Conservation (phyloP, 169 alveolate genomes). For the Plasmodium billcollinsi region DNA sequence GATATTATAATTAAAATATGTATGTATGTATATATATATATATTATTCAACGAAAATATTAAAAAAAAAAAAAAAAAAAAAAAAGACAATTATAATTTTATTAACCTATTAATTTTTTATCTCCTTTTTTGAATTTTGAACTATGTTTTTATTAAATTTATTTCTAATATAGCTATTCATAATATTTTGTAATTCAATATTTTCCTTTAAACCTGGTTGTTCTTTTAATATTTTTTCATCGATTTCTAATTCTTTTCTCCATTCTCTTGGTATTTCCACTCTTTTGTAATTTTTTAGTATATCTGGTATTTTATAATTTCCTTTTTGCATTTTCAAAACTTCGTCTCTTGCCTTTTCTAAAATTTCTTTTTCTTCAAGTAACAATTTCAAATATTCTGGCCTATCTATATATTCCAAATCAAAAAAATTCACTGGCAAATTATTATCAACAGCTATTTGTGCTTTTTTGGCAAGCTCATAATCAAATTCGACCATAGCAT, state of each 20-base stretch:
- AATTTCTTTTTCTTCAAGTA: constrained; percentile 61
- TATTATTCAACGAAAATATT: background rate
- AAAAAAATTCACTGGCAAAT: constrained; percentile 84
- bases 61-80: background rate
- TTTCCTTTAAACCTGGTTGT: constrained; percentile 76
- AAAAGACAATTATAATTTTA: background rate
- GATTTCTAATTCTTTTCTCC: constrained; percentile 77
- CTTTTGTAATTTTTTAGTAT: constrained; percentile 73
- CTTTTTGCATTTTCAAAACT: constrained; percentile 69
- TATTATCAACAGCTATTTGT: constrained; percentile 87
- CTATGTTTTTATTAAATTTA: constrained; percentile 47
- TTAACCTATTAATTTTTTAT: constrained; percentile 23
- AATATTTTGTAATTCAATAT: constrained; percentile 73
- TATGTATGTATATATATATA: no score
- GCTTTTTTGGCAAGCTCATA: constrained; percentile 86
- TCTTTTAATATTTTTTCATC: constrained; percentile 70
- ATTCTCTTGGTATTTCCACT: constrained; percentile 75
- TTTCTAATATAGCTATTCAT: constrained; percentile 68
- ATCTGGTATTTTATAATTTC: constrained; percentile 66
- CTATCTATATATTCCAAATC: constrained; percentile 86
- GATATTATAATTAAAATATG: no score
- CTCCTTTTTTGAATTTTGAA: constrained; percentile 13
- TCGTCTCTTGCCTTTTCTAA: constrained; percentile 76
- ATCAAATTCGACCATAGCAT: constrained; percentile 86
- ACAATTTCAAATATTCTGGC: constrained; percentile 65